phyloP scores from a whole-genome alignment of 352 stramenopile species.

The Phytophthora agathidicida region DNA sequence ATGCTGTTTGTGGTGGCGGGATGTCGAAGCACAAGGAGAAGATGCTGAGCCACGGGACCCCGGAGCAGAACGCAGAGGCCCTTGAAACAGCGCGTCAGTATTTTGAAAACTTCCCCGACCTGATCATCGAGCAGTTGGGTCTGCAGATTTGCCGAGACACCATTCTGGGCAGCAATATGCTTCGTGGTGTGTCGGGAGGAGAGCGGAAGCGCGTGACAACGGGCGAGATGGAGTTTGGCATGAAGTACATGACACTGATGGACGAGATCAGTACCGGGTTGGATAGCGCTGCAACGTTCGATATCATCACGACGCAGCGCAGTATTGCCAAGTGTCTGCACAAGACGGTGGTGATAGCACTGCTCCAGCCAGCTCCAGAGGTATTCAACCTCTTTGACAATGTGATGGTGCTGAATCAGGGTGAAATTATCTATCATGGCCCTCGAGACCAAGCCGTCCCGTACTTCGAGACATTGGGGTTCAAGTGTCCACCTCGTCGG shows the following conservation, averaged over 20 bases:
- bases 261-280: conserved; percentile 94
- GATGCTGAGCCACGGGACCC: conserved; percentile 39
- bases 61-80: conserved; percentile 35
- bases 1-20: conserved; percentile 30
- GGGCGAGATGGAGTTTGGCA: conserved; percentile 83
- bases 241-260: conserved; percentile 74
- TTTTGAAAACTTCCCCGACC: conserved; percentile 44
- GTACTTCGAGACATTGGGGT: conserved; percentile 49
- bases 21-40: conserved; percentile 39
- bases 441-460: conserved; percentile 36
- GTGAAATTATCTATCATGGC: conserved; percentile 68
- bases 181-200: conserved; percentile 62
- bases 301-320: conserved; percentile 85
- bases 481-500: conserved; percentile 45
- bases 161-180: conserved; percentile 53
- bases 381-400: conserved; percentile 67
- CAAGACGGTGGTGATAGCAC: conserved; percentile 59
- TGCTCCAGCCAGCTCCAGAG: conserved; percentile 62
- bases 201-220: conserved; percentile 72
- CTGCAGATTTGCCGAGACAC: conserved; percentile 52
- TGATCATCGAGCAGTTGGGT: conserved; percentile 50
- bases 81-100: conserved; percentile 20
- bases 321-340: conserved; percentile 47
- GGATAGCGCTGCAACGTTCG: conserved; percentile 89
- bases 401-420: conserved; percentile 62